Evolutionary conservation across 371 early-diverging fungal species (phyloP), one percentile per base, ranked within the genome.

Genomic region (Mucor saturninus): DNA sequence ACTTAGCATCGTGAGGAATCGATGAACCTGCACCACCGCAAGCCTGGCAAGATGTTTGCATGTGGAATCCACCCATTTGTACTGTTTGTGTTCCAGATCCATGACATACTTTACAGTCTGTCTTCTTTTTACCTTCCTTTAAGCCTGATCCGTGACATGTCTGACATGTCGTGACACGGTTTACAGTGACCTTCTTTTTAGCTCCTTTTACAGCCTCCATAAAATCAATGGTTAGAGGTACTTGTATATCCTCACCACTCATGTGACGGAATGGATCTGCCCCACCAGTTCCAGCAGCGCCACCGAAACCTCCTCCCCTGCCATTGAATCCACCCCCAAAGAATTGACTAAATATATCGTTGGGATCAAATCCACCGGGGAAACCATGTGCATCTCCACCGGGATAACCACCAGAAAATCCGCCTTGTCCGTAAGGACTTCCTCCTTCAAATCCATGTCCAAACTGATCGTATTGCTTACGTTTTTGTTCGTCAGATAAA

Each of bases 131-230:
- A 5, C 94, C 95, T 21, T 70, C 70, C 71, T 90, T 92, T 6
- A 92, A 69, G 21, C 98, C 98, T 45, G 67, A 69, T 13, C 97
- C 98, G 31, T 80, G 71, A 68, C 97, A 97, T 0, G 90, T 81
- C 14, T 71, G 67, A 74, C 98, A 97, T 26, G 74, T 74, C 2
- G 77, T 72, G 21, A 94, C 76, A 2, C 84, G 74, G 31, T 85
- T 76, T 32, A 90, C 83, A 28, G 71, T 71, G 14, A 96, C 75
- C 6, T 66, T 71, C 62, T 86, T 90, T 29, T 77, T 83, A 0
- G 86, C 62, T n/a, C 98, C 98, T 55, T 88, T 88, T 11, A 88
- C 91, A 5, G 95, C 94, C 26, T 95, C 95, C 93, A 94, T 92
- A 65, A 96, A 97, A 11, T 85, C 58, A n/a, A 97, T 78, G 7